These are phyloP conservation scores for Spongiforma sp. DNA, from an alignment of 1,284 basidiomycete species.

Conservation along the genomic window DNA sequence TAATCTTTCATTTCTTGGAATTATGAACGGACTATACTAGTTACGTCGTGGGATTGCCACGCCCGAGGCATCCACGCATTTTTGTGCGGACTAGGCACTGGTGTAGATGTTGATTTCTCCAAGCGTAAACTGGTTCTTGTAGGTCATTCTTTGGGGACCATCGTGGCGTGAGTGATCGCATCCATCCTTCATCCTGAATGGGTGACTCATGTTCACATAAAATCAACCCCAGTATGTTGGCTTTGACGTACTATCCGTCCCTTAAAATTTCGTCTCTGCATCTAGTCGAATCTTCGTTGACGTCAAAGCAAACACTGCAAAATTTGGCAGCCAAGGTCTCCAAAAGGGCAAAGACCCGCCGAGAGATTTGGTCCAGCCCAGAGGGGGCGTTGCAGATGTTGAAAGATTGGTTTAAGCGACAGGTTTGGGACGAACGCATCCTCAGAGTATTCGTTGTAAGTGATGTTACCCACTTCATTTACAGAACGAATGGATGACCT, in stretches of 20 bases:
- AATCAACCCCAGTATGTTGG: background rate
- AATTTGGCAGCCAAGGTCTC: background rate
- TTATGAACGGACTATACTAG: too few species aligned
- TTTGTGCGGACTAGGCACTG: too few species aligned
- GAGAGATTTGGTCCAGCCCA: slow-evolving; percentile 4
- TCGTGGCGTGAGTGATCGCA: too few species aligned
- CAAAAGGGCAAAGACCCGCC: background rate
- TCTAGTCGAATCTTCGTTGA: slow-evolving; percentile 2
- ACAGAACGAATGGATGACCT: background rate
- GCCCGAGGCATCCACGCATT: too few species aligned
- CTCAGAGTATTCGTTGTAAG: slow-evolving; percentile 1
- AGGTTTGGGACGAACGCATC: too few species aligned
- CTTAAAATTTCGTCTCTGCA: slow-evolving; percentile 12
- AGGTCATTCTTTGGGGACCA: too few species aligned
- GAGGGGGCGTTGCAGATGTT: slow-evolving; percentile 3
- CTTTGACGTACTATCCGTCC: background rate
- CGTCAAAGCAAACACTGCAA: background rate
- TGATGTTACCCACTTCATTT: background rate
- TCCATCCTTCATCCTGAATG: background rate
- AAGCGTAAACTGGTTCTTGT: too few species aligned
- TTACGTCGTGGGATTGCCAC: too few species aligned
- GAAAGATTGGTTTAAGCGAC: background rate
- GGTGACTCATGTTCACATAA: background rate
- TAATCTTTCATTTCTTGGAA: too few species aligned
- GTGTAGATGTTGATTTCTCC: too few species aligned